phyloP scores from a whole-genome alignment of 2,329 filamentous ascomycete species.

The Aspergillus jensenii region DNA sequence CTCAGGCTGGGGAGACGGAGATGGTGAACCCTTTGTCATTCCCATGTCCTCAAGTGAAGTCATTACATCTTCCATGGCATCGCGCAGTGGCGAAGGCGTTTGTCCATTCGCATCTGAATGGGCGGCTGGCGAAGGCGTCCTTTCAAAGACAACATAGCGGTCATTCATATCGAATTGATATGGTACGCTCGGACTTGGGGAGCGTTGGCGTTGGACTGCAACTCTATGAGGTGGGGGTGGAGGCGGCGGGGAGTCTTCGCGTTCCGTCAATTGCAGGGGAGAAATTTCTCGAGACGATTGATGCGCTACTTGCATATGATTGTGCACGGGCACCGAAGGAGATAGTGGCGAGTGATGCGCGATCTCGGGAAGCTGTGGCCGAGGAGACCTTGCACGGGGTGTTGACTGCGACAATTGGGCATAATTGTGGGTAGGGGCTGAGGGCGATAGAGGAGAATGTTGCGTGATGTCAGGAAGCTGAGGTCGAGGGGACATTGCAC shows the following conservation, averaged over 20 bases:
- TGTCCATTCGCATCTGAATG: slow-evolving; percentile 64
- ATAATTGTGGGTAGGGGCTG: slow-evolving; percentile 6
- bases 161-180: slow-evolving; percentile 42
- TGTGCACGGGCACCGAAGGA: slow-evolving; percentile 15
- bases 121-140: slow-evolving; percentile 50
- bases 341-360: slow-evolving; percentile 14
- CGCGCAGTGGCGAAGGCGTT: slow-evolving; percentile 87
- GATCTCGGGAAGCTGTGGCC: slow-evolving; percentile 2
- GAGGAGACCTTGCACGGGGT: not conserved
- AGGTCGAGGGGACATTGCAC: slow-evolving; percentile 15
- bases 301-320: slow-evolving; percentile 12
- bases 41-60: slow-evolving; percentile 88
- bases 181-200: slow-evolving; percentile 28
- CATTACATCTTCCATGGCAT: slow-evolving; percentile 98
- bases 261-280: slow-evolving; percentile 42
- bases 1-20: slow-evolving; percentile 56
- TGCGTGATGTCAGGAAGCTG: slow-evolving; percentile 9
- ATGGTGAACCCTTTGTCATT: slow-evolving; percentile 53
- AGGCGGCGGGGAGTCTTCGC: slow-evolving; percentile 74
- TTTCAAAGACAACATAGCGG: slow-evolving; percentile 37
- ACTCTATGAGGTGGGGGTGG: slow-evolving; percentile 76
- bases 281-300: slow-evolving; percentile 25
- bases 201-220: slow-evolving; percentile 46
- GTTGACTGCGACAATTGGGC: slow-evolving; percentile 5
- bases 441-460: slow-evolving; percentile 2